Evolutionary conservation across 2,329 filamentous ascomycete genomes (phyloP).

Genomic region (Beauveria sp.): DNA sequence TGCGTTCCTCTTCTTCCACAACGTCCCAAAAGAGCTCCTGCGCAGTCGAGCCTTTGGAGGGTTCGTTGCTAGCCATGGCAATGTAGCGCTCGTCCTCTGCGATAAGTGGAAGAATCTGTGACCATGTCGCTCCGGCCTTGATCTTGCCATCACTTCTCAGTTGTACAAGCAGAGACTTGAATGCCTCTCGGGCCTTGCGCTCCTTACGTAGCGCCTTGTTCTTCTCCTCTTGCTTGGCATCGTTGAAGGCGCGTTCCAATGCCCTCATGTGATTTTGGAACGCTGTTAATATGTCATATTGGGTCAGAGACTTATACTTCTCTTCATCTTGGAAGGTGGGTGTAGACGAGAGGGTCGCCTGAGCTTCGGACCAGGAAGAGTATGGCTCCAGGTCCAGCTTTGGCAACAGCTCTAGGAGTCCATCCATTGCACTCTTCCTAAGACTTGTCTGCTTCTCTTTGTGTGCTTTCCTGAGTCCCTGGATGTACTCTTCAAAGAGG

Average conservation of each 20-base stretch:
- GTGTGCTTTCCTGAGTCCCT: conserved; percentile 74
- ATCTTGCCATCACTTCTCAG: conserved; percentile 71
- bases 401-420: conserved; percentile 69
- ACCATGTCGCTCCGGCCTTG: conserved; percentile 87
- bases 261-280: conserved; percentile 95
- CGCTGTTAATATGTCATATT: conserved; percentile 81
- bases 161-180: conserved; percentile 65
- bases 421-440: conserved; percentile 76
- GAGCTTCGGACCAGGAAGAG: conserved; percentile 88
- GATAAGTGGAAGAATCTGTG: conserved; percentile 65
- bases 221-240: conserved; percentile 81
- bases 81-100: conserved; percentile 75
- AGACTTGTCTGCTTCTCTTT: conserved; percentile 64
- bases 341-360: conserved; percentile 70
- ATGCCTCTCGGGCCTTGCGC: conserved; percentile 78
- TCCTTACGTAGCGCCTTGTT: conserved; percentile 71
- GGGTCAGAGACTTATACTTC: conserved; percentile 78
- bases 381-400: conserved; percentile 83
- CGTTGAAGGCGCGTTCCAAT: conserved; percentile 85
- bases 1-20: conserved; percentile 85
- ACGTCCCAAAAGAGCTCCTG: conserved; percentile 95
- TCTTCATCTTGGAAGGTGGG: conserved; percentile 71
- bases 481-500: conserved; percentile 88
- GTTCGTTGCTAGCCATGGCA: conserved; percentile 73
- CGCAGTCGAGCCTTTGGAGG: conserved; percentile 76